phyloP scores from a whole-genome alignment of 176 grass and related monocot genomes.

The maize (Zea mays) region DNA sequence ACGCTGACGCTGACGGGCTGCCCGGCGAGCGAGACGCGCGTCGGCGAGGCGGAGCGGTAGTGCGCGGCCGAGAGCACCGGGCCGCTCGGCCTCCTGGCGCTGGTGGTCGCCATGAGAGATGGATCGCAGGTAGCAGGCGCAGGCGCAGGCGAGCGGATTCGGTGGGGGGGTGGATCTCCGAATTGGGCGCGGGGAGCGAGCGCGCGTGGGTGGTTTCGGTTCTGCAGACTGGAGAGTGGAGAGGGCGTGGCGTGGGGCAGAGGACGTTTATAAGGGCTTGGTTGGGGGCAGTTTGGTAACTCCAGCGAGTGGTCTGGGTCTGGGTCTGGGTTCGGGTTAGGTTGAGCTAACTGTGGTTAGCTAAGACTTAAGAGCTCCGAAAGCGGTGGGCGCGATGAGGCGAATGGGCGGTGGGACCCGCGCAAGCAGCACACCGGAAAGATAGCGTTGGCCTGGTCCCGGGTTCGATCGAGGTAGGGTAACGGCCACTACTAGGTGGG shows the following conservation, averaged over 20 bases:
- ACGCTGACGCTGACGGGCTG: conserved; percentile 29
- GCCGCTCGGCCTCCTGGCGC: conserved; percentile 42
- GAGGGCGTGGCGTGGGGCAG: neutral
- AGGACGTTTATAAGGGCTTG: neutral
- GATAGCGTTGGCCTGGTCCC: neutral
- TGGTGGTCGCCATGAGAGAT: conserved; percentile 45
- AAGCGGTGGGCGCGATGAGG: conserved; percentile 16
- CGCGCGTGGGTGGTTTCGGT: conserved; percentile 27
- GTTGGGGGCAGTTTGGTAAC: conserved; percentile 7
- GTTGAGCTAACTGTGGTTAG: conserved; percentile 28
- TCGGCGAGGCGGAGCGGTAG: conserved; percentile 47
- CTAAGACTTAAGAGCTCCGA: too few relatives aligned
- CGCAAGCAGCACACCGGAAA: conserved; percentile 19
- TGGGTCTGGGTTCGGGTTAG: neutral
- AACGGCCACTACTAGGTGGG: conserved; percentile 8
- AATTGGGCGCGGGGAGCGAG: neutral
- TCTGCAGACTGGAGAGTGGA: conserved; percentile 4
- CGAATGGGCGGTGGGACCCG: neutral
- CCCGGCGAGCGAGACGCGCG: conserved; percentile 46
- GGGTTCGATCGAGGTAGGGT: conserved; percentile 6
- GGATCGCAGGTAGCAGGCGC: neutral
- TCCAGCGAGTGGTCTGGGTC: neutral
- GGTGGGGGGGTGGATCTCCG: neutral
- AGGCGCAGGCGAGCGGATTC: neutral
- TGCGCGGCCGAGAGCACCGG: conserved; percentile 9